Evolutionary conservation across 148 eudicot species (phyloP).

Genomic region (Vaccinium myrtillus): DNA sequence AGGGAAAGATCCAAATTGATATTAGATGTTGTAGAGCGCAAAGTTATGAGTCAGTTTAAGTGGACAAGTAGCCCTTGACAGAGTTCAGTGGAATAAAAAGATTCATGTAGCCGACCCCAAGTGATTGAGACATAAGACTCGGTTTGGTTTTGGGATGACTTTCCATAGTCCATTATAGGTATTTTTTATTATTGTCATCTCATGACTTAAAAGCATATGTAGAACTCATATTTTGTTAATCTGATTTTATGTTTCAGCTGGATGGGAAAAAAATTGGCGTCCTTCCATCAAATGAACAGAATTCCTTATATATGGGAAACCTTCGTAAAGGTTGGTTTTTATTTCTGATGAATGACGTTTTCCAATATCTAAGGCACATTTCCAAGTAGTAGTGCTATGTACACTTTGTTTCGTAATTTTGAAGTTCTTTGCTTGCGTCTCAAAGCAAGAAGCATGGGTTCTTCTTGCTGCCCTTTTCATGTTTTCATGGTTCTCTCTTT

Average conservation of each 20-base stretch:
- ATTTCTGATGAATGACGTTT: neutral
- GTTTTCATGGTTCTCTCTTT: neutral
- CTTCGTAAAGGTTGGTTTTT: conserved; percentile 63
- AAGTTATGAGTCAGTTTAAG: too few species aligned
- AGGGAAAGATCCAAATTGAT: too few species aligned
- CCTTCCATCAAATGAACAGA: conserved; percentile 61
- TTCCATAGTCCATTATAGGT: neutral
- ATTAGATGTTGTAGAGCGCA: too few species aligned
- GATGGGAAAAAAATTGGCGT: conserved; percentile 78
- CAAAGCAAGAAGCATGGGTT: neutral
- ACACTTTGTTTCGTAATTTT: neutral
- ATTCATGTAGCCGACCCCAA: too few species aligned
- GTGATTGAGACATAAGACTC: too few species aligned
- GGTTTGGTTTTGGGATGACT: neutral
- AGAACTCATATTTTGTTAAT: conserved; percentile 13
- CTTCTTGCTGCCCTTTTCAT: neutral
- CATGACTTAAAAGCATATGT: neutral
- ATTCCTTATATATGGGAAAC: conserved; percentile 64
- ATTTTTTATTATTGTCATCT: neutral
- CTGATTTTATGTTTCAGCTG: conserved; percentile 41
- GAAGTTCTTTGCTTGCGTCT: conserved; percentile 9
- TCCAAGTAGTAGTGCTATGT: neutral
- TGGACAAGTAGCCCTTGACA: too few species aligned
- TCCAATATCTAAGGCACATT: neutral
- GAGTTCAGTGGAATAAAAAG: too few species aligned